Conservation (phyloP, 2,329 filamentous ascomycete species). For the Arachnopeziza araneosa region DNA sequence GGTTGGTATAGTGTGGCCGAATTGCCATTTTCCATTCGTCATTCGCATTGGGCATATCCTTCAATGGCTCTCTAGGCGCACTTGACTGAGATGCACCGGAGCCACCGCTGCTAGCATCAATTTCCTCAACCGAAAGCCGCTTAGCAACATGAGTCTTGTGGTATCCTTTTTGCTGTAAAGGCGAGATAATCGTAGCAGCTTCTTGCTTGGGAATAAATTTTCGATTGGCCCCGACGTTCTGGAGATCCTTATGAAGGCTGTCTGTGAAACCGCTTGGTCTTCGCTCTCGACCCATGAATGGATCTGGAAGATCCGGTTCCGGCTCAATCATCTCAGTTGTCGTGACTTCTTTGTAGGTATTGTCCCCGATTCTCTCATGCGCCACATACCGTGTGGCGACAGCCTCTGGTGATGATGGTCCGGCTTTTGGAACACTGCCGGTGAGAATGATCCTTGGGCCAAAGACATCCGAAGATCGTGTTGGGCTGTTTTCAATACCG, state of each 20-base stretch:
- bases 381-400: constrained; percentile 20
- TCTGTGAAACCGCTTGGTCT: constrained; percentile 18
- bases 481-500: not conserved
- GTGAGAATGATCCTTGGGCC: constrained; percentile 15
- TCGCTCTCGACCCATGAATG: constrained; percentile 19
- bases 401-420: constrained; percentile 21
- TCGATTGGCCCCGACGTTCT: not conserved
- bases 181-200: not conserved
- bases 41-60: constrained; percentile 4
- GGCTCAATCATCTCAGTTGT: constrained; percentile 19
- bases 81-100: constrained; percentile 11
- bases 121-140: not conserved
- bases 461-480: constrained; percentile 11
- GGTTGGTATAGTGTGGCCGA: constrained; percentile 26
- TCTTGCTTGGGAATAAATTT: not conserved
- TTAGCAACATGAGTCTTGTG: not conserved
- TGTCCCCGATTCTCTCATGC: constrained; percentile 22
- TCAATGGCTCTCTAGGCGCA: constrained; percentile 11
- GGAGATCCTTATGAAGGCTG: constrained; percentile 11
- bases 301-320: constrained; percentile 19
- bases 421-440: constrained; percentile 19
- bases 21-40: constrained; percentile 25
- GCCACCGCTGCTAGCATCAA: constrained; percentile 12
- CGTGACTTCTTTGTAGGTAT: constrained; percentile 20
- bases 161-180: not conserved